phyloP scores from a whole-genome alignment of 1,284 basidiomycete species.

The Rugosomyces carneus region DNA sequence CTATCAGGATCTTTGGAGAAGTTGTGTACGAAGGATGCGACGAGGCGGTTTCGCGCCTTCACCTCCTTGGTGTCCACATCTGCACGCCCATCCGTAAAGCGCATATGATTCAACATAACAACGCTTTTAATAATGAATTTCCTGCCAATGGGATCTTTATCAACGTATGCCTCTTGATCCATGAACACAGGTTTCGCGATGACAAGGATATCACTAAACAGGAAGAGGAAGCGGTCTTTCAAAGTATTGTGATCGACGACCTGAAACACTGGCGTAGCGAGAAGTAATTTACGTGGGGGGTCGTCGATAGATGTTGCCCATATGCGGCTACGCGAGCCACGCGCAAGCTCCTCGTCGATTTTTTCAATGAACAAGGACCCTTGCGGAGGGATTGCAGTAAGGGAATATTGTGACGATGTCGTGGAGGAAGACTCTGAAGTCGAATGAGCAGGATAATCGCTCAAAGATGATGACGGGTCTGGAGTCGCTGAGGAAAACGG shows the following conservation, averaged over 20 bases:
- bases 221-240: conserved; percentile 93
- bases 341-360: conserved; percentile 61
- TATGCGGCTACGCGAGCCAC: conserved; percentile 52
- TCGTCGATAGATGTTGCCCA: conserved; percentile 71
- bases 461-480: conserved; percentile 61
- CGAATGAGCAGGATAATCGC: conserved; percentile 49
- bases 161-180: conserved; percentile 55
- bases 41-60: conserved; percentile 47
- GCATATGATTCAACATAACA: conserved; percentile 69
- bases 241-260: conserved; percentile 91
- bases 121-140: conserved; percentile 87
- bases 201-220: conserved; percentile 92
- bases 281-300: conserved; percentile 79
- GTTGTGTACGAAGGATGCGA: conserved; percentile 65
- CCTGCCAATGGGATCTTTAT: conserved; percentile 69
- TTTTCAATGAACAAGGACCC: conserved; percentile 51
- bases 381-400: conserved; percentile 25
- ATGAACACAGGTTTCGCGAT: conserved; percentile 71
- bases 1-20: conserved; percentile 72
- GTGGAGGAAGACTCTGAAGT: conserved; percentile 47
- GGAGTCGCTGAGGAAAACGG: conserved; percentile 60
- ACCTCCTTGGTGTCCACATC: conserved; percentile 43
- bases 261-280: conserved; percentile 86
- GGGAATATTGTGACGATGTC: conserved; percentile 40
- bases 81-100: conserved; percentile 60